These are phyloP conservation scores for Nicotiana benthamiana DNA, from an alignment of 257 asterid species.

Conservation along the genomic window DNA sequence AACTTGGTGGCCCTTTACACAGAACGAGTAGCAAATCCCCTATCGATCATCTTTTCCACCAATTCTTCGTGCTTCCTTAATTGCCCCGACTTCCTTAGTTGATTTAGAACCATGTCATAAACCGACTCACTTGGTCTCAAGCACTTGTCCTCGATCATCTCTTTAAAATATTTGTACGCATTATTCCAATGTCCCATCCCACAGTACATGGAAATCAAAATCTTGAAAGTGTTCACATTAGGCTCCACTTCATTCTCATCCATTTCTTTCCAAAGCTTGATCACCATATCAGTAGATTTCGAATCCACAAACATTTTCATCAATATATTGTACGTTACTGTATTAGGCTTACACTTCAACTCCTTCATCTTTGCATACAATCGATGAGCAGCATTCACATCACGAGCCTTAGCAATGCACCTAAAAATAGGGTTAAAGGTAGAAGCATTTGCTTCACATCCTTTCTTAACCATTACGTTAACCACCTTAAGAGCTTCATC, in stretches of 20 bases:
- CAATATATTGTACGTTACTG: slow-evolving; percentile 65
- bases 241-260: slow-evolving; percentile 64
- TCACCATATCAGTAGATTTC: slow-evolving; percentile 73
- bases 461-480: slow-evolving; percentile 50
- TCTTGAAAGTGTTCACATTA: slow-evolving; percentile 63
- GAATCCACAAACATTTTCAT: slow-evolving; percentile 84
- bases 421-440: slow-evolving; percentile 76
- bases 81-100: slow-evolving; percentile 75
- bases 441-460: slow-evolving; percentile 51
- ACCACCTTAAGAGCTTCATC: slow-evolving; percentile 75
- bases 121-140: slow-evolving; percentile 50
- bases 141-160: slow-evolving; percentile 80
- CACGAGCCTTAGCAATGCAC: slow-evolving; percentile 58
- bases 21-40: slow-evolving; percentile 34
- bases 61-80: slow-evolving; percentile 84
- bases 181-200: slow-evolving; percentile 90
- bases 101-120: slow-evolving; percentile 66
- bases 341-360: slow-evolving; percentile 47
- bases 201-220: slow-evolving; percentile 61
- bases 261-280: slow-evolving; percentile 88
- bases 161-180: slow-evolving; percentile 57
- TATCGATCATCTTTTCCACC: slow-evolving; percentile 64
- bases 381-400: slow-evolving; percentile 76
- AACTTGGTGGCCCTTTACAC: not conserved
- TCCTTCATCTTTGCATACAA: slow-evolving; percentile 69